A percentile compares a stretch with the other conserved stretches of the same genome.
Conservation (phyloP, 139 green algal species). For the Nannochloris sp. region DNA sequence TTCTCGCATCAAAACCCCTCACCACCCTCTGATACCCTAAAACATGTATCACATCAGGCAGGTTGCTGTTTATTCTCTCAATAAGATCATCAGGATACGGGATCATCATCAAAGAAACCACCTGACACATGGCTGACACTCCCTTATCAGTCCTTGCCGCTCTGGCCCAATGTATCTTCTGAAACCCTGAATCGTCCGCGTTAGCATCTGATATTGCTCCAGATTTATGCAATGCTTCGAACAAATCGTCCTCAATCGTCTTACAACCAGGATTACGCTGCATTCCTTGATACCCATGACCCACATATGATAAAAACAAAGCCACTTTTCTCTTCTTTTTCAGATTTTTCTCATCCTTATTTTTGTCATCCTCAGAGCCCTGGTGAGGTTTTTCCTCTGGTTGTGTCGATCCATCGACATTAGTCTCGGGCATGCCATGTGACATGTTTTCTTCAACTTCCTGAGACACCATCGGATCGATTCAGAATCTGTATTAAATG, state of each 20-base stretch:
- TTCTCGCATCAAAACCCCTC: constrained; percentile 80
- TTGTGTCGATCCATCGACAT: background rate
- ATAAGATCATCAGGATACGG: constrained; percentile 34
- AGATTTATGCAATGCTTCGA: constrained; percentile 53
- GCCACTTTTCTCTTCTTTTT: constrained; percentile 71
- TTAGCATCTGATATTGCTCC: constrained; percentile 67
- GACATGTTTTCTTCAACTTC: background rate
- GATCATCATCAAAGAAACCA: constrained; percentile 51
- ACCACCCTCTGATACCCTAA: constrained; percentile 72
- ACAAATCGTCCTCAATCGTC: constrained; percentile 82
- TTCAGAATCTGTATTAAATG: too few species aligned
- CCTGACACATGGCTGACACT: constrained; percentile 78
- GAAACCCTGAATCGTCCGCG: constrained; percentile 42
- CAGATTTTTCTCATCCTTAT: background rate
- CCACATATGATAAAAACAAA: constrained; percentile 68
- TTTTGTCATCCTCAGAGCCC: background rate
- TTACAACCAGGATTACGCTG: constrained; percentile 71
- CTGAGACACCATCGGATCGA: too few species aligned
- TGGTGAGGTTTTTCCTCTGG: background rate
- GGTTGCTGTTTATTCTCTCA: constrained; percentile 65
- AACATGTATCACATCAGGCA: constrained; percentile 64
- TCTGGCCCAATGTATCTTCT: constrained; percentile 73
- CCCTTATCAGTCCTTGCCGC: constrained; percentile 95
- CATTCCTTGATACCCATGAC: constrained; percentile 81
- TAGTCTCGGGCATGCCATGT: background rate